phyloP scores from a whole-genome alignment of 805 yeast genomes.

The Ogataea trehaloabstinens region DNA sequence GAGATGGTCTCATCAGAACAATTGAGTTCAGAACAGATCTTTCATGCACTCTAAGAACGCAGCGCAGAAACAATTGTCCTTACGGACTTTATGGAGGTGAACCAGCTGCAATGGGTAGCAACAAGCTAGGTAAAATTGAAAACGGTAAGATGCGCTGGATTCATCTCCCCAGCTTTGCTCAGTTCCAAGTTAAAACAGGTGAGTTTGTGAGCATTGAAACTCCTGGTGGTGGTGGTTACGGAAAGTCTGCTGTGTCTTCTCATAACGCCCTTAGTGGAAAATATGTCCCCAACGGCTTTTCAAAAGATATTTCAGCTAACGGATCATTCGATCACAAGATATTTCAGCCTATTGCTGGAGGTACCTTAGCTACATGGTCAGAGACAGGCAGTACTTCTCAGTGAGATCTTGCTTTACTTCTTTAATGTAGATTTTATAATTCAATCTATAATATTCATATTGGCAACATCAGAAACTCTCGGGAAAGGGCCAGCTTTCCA shows the following conservation, averaged over 20 bases:
- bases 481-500: too few species aligned
- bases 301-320: constrained; percentile 18
- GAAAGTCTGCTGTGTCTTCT: too few species aligned
- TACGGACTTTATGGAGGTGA: constrained; percentile 54
- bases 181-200: constrained; percentile 37
- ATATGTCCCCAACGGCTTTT: constrained; percentile 30
- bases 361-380: constrained; percentile 16
- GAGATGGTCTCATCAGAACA: constrained; percentile 50
- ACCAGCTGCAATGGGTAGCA: constrained; percentile 46
- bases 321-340: constrained; percentile 5
- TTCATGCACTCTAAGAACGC: constrained; percentile 46
- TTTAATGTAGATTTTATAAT: too few species aligned
- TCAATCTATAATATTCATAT: too few species aligned
- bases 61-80: constrained; percentile 52
- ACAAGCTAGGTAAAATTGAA: constrained; percentile 34
- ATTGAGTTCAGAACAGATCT: constrained; percentile 40
- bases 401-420: too few species aligned
- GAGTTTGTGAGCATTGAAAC: constrained; percentile 37
- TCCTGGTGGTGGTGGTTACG: constrained; percentile 49
- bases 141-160: constrained; percentile 30
- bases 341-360: constrained; percentile 22
- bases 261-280: constrained; percentile 29
- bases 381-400: constrained; percentile 19
- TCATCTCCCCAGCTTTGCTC: constrained; percentile 37
- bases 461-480: too few species aligned